These are phyloP conservation scores for Russula brevipes DNA, from an alignment of 768 basidiomycete species.

Conservation along the genomic window DNA sequence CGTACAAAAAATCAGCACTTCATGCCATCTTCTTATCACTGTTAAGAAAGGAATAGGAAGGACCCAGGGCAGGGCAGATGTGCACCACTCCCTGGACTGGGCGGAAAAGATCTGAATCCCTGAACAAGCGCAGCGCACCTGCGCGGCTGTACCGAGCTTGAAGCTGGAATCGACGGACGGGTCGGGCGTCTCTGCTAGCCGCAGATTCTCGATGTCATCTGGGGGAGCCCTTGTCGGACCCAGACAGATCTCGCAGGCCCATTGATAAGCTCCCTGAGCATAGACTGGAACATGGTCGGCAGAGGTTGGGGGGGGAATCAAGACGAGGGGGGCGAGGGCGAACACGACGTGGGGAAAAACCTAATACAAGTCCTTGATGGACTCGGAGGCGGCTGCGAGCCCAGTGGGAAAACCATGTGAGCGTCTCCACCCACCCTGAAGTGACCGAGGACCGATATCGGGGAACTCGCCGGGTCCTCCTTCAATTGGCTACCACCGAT, in stretches of 20 bases:
- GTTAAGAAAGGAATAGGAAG: neutral
- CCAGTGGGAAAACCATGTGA: neutral
- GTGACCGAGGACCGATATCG: neutral
- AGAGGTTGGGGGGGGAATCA: neutral
- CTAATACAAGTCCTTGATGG: neutral
- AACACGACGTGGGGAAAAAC: neutral
- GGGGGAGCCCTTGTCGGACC: constrained; percentile 38
- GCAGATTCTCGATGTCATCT: constrained; percentile 36
- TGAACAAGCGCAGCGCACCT: constrained; percentile 34
- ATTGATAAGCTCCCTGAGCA: constrained; percentile 13
- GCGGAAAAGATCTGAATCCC: neutral
- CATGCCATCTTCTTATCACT: neutral
- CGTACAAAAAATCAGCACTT: constrained; percentile 5
- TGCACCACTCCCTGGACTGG: no score
- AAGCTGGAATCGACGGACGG: constrained; percentile 50
- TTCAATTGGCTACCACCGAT: neutral
- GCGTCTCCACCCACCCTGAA: neutral
- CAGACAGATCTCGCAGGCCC: constrained; percentile 34
- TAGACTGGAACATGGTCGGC: constrained; percentile 6
- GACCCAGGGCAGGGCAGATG: no score
- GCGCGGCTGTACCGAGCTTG: constrained; percentile 47
- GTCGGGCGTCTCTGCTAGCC: constrained; percentile 38
- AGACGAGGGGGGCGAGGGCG: neutral
- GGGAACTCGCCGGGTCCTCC: neutral
- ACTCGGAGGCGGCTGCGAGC: neutral